Conservation (phyloP, 75 land plant species). For the Cunninghamia lanceolata region DNA sequence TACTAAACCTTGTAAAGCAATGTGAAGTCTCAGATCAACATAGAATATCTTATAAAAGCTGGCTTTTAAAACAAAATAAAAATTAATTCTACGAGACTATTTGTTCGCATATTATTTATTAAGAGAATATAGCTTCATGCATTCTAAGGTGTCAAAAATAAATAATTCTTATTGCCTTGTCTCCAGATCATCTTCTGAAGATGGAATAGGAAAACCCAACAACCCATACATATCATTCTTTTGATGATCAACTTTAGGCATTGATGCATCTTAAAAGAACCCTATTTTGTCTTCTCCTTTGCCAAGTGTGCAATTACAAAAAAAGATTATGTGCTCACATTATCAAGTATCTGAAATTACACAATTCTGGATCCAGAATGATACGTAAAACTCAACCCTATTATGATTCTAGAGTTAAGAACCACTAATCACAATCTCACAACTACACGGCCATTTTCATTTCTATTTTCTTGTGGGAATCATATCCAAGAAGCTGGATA, state of each 20-base stretch:
- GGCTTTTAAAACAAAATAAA: neutral
- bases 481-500: conserved; percentile 77
- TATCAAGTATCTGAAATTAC: neutral
- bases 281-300: neutral
- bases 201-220: neutral
- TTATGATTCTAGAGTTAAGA: neutral
- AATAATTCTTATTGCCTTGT: neutral
- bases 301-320: neutral
- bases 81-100: neutral
- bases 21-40: neutral
- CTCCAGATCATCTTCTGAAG: neutral
- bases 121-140: neutral
- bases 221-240: neutral
- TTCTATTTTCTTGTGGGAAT: conserved; percentile 69
- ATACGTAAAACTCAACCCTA: neutral
- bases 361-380: neutral
- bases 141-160: neutral
- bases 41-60: neutral
- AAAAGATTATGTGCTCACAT: neutral
- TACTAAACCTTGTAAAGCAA: neutral
- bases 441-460: conserved; percentile 95
- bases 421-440: neutral
- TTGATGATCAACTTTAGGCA: neutral
- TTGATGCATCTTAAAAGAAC: neutral
- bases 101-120: neutral